Conservation (phyloP, 495 filamentous ascomycete species). For the Penicillium flavigenum region DNA sequence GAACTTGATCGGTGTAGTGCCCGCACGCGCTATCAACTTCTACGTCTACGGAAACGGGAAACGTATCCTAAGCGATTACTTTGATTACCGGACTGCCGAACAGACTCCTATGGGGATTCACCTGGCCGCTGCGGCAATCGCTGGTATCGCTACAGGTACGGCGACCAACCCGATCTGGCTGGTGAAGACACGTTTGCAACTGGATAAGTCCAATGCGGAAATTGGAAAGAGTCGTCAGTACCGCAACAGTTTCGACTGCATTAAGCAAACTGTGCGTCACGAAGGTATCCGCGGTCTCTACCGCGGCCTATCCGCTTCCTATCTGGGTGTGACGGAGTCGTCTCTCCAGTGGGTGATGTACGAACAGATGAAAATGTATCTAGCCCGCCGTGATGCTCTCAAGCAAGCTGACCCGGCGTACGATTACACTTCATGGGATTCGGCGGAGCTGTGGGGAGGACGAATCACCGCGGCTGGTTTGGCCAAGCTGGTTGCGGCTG, state of each 20-base stretch:
- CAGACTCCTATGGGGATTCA: conserved; percentile 50
- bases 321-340: conserved; percentile 56
- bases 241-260: conserved; percentile 55
- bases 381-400: conserved; percentile 42
- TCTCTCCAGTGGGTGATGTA: conserved; percentile 60
- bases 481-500: conserved; percentile 56
- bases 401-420: conserved; percentile 29
- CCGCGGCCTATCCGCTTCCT: conserved; percentile 54
- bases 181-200: conserved; percentile 58
- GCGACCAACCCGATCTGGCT: conserved; percentile 62
- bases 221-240: conserved; percentile 48
- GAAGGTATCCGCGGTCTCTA: conserved; percentile 57
- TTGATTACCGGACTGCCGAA: conserved; percentile 42
- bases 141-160: conserved; percentile 59
- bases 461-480: conserved; percentile 50
- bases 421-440: conserved; percentile 43
- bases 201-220: conserved; percentile 51
- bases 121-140: conserved; percentile 49
- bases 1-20: conserved; percentile 57
- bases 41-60: conserved; percentile 61
- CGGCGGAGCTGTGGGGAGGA: conserved; percentile 48
- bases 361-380: conserved; percentile 54
- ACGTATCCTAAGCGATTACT: conserved; percentile 44
- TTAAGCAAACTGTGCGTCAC: conserved; percentile 51
- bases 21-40: conserved; percentile 59